A percentile compares a stretch with the other conserved stretches of the same genome.
Conservation (phyloP, 1,139 yeast species). For the Kurtzmaniella quercitrusa region DNA sequence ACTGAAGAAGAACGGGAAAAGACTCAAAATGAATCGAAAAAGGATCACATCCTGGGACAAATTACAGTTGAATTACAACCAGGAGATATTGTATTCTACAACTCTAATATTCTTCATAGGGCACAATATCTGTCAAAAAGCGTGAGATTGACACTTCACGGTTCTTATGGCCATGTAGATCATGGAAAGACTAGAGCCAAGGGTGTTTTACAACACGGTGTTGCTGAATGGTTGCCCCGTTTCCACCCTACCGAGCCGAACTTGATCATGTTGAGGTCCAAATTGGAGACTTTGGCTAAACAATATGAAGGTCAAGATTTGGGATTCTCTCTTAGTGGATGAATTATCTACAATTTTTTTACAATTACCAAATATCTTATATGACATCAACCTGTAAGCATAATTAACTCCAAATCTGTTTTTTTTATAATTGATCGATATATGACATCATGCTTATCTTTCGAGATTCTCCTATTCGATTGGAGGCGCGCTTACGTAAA, state of each 20-base stretch:
- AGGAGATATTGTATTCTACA: conserved; percentile 54
- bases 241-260: conserved; percentile 36
- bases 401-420: not conserved
- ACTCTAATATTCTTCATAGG: conserved; percentile 51
- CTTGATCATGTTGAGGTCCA: conserved; percentile 29
- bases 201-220: conserved; percentile 55
- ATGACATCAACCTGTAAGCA: too few species aligned
- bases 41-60: conserved; percentile 39
- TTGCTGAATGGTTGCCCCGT: conserved; percentile 45
- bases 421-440: not conserved
- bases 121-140: conserved; percentile 41
- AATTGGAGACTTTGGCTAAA: conserved; percentile 33
- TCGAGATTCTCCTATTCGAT: too few species aligned
- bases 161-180: conserved; percentile 48
- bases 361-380: not conserved
- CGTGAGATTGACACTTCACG: conserved; percentile 49
- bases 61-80: conserved; percentile 44
- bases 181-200: conserved; percentile 45
- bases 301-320: conserved; percentile 38
- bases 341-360: too few species aligned
- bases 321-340: conserved; percentile 47
- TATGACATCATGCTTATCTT: too few species aligned
- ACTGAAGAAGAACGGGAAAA: conserved; percentile 45
- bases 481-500: too few species aligned
- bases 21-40: conserved; percentile 32